Percentiles rank a stretch among this genome's conserved stretches.
phyloP scores from a whole-genome alignment of 768 basidiomycete species.

The Pluteus cervinus region DNA sequence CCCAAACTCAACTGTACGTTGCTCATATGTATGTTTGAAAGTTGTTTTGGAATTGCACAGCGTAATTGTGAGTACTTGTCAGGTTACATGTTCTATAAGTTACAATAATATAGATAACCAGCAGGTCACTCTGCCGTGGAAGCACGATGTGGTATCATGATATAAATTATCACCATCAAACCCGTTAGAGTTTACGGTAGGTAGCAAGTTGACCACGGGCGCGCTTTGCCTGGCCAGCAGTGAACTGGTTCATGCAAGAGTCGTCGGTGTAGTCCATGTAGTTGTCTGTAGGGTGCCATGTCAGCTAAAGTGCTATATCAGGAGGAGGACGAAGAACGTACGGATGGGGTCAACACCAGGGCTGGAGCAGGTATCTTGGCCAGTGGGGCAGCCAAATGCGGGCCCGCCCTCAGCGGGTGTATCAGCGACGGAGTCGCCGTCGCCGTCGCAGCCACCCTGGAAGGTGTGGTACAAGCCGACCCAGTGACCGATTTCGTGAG shows the following conservation, averaged over 20 bases:
- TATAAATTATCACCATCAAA: no score
- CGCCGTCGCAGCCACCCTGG: constrained; percentile 15
- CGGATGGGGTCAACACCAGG: constrained; percentile 16
- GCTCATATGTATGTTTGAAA: no score
- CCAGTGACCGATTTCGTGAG: constrained; percentile 48
- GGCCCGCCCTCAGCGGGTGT: constrained; percentile 11
- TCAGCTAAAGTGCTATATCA: neutral
- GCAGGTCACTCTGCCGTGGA: no score
- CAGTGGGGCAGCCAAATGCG: constrained; percentile 13
- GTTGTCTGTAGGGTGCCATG: constrained; percentile 19
- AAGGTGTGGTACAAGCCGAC: constrained; percentile 44
- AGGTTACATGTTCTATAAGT: no score
- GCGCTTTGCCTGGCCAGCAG: constrained; percentile 17
- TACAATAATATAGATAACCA: no score
- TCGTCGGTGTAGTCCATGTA: constrained; percentile 33
- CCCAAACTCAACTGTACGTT: no score
- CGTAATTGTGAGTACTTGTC: no score
- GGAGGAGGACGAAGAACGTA: neutral
- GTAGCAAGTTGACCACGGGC: neutral
- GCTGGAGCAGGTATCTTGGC: neutral
- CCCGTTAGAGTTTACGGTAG: neutral
- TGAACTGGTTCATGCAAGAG: constrained; percentile 28
- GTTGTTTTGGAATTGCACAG: no score
- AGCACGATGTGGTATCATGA: no score
- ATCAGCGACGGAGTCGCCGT: constrained; percentile 24